phyloP scores from a whole-genome alignment of 345 rosid genomes.

The Salix udensis region DNA sequence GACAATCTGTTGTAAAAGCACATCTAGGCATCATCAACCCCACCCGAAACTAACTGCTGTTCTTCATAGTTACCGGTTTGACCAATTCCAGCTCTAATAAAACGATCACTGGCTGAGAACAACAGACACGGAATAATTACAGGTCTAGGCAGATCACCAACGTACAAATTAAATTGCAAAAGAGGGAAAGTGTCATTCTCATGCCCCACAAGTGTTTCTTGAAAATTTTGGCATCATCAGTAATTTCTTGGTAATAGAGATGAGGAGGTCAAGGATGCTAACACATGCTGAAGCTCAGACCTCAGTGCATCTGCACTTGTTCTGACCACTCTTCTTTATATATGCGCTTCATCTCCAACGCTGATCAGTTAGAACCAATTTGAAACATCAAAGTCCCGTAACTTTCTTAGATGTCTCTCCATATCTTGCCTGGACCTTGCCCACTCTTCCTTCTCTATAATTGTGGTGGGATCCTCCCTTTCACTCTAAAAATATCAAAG shows the following conservation, averaged over 20 bases:
- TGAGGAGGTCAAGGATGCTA: neutral
- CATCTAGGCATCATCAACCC: too few relatives aligned
- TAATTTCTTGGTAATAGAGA: neutral
- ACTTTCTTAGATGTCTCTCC: constrained; percentile 89
- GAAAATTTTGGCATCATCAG: neutral
- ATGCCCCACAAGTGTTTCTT: too few relatives aligned
- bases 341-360: neutral
- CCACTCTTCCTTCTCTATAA: constrained; percentile 90
- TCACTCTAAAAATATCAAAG: constrained; percentile 41
- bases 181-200: too few relatives aligned
- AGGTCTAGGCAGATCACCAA: too few relatives aligned
- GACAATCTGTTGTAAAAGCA: too few relatives aligned
- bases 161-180: too few relatives aligned
- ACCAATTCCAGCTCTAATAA: too few relatives aligned
- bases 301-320: neutral
- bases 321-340: neutral
- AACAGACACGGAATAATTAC: too few relatives aligned
- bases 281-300: neutral
- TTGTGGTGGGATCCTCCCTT: constrained; percentile 69
- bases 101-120: too few relatives aligned
- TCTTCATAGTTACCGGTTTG: too few relatives aligned
- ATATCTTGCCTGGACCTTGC: constrained; percentile 61
- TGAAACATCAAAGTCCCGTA: constrained; percentile 70
- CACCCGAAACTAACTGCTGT: too few relatives aligned
- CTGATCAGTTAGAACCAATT: constrained; percentile 65